A percentile compares a stretch with the other conserved stretches of the same genome.
phyloP scores from a whole-genome alignment of 140 eudicot species.

The Senecio squalidus region DNA sequence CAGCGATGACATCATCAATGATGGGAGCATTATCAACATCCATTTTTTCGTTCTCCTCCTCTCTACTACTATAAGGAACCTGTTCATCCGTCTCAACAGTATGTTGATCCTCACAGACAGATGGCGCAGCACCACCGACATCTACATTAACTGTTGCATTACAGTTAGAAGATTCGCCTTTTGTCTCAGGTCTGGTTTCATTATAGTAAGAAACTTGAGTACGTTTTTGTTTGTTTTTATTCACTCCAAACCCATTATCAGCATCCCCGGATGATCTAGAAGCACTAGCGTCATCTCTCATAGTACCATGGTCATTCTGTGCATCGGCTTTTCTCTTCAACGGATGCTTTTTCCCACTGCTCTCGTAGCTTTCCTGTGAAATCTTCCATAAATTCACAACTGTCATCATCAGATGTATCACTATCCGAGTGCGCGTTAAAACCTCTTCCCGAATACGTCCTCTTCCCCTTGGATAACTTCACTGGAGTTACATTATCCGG shows the following conservation, averaged over 20 bases:
- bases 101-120: not conserved
- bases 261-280: constrained; percentile 10
- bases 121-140: constrained; percentile 1
- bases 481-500: constrained; percentile 43
- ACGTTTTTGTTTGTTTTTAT: constrained; percentile 5
- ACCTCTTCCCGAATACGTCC: constrained; percentile 51
- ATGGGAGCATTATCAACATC: constrained; percentile 17
- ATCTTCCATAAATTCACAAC: constrained; percentile 74
- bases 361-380: constrained; percentile 45
- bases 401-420: constrained; percentile 43
- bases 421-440: constrained; percentile 23
- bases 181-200: constrained; percentile 10
- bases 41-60: constrained; percentile 14
- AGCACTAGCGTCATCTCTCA: constrained; percentile 12
- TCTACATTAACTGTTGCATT: not conserved
- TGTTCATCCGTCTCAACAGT: constrained; percentile 1
- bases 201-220: constrained; percentile 13
- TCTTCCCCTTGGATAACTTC: constrained; percentile 66
- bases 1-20: constrained; percentile 20
- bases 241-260: constrained; percentile 18
- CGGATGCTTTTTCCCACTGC: constrained; percentile 81
- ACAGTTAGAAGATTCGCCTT: not conserved
- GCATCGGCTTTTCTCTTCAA: constrained; percentile 36
- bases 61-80: constrained; percentile 5
- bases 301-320: constrained; percentile 13